Percentiles rank a stretch among this genome's conserved stretches.
Conservation (phyloP, 2,329 filamentous ascomycete genomes). For the Diplodia sapinea region DNA sequence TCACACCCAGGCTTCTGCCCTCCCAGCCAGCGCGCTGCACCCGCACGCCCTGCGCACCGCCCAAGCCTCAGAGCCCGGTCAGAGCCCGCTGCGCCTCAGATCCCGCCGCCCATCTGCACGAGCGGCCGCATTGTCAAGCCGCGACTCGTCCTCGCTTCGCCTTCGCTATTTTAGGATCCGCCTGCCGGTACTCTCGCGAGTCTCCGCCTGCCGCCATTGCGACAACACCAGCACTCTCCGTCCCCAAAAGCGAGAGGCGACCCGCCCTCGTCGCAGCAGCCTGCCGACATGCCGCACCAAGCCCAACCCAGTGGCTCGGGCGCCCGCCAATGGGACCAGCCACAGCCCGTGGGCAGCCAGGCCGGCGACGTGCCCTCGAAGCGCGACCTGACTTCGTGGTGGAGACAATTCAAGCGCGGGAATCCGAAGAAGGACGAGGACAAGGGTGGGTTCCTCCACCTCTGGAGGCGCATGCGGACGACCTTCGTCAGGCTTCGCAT, state of each 20-base stretch:
- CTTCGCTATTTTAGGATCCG: slow-evolving; percentile 32
- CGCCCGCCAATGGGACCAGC: slow-evolving; percentile 49
- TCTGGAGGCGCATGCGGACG: slow-evolving; percentile 29
- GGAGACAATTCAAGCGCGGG: slow-evolving; percentile 84
- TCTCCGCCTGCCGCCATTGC: slow-evolving; percentile 30
- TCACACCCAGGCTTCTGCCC: slow-evolving; percentile 27
- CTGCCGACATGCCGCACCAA: slow-evolving; percentile 48
- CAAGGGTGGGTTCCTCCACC: slow-evolving; percentile 55
- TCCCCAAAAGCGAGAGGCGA: slow-evolving; percentile 37
- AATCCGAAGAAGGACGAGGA: slow-evolving; percentile 66
- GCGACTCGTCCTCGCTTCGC: slow-evolving; percentile 30
- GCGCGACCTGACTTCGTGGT: slow-evolving; percentile 92
- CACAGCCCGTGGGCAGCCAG: slow-evolving; percentile 54
- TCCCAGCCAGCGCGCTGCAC: slow-evolving; percentile 21
- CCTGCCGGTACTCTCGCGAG: slow-evolving; percentile 20
- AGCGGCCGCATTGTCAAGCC: slow-evolving; percentile 25
- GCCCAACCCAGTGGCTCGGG: slow-evolving; percentile 47
- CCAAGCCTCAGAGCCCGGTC: slow-evolving; percentile 8
- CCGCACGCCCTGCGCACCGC: slow-evolving; percentile 13
- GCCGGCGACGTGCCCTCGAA: slow-evolving; percentile 77
- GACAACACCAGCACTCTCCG: slow-evolving; percentile 26
- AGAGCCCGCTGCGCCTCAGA: slow-evolving; percentile 25
- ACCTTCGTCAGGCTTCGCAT: slow-evolving; percentile 27
- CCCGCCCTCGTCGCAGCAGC: slow-evolving; percentile 37
- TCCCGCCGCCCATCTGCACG: slow-evolving; percentile 25